phyloP scores from a whole-genome alignment of 2,329 filamentous ascomycete species.

The Diaporthe sp. region DNA sequence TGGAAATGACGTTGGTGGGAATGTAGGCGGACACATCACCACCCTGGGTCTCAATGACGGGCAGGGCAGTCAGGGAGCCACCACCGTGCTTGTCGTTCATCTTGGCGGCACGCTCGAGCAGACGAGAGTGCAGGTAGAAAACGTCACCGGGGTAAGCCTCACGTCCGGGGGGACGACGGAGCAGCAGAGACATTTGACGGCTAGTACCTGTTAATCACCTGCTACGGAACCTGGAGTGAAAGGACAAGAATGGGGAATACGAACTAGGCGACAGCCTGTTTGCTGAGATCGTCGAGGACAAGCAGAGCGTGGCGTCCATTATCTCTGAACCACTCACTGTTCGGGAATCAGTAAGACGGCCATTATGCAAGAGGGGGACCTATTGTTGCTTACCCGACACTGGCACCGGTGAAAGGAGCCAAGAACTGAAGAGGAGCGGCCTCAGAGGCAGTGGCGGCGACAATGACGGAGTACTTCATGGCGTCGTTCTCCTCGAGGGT shows the following conservation, averaged over 20 bases:
- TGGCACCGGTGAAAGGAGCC: constrained; percentile 86
- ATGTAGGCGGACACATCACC: constrained; percentile 99
- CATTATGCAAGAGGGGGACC: too few relatives aligned
- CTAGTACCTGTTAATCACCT: too few relatives aligned
- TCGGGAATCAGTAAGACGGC: too few relatives aligned
- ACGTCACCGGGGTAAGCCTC: constrained; percentile 99
- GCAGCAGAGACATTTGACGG: constrained; percentile 98
- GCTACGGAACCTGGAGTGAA: too few relatives aligned
- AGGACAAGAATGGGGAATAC: too few relatives aligned
- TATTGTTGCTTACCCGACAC: background rate
- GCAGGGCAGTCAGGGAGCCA: constrained; percentile 96
- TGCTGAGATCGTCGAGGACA: constrained; percentile 95
- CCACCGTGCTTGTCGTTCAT: constrained; percentile 96
- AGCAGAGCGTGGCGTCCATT: constrained; percentile 90
- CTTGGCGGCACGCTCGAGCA: constrained; percentile 99
- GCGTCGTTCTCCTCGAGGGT: constrained; percentile 99
- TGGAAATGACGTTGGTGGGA: constrained; percentile 99
- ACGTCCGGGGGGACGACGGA: constrained; percentile 97
- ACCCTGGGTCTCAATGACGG: constrained; percentile 99
- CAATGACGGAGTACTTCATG: constrained; percentile 97
- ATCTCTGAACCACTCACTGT: constrained; percentile 84
- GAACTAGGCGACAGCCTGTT: constrained; percentile 92
- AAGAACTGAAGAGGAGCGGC: constrained; percentile 95
- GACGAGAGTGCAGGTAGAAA: constrained; percentile 99
- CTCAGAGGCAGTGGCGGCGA: constrained; percentile 97